phyloP scores from a whole-genome alignment of 2,329 filamentous ascomycete genomes.

The Pyricularia pennisetigena region DNA sequence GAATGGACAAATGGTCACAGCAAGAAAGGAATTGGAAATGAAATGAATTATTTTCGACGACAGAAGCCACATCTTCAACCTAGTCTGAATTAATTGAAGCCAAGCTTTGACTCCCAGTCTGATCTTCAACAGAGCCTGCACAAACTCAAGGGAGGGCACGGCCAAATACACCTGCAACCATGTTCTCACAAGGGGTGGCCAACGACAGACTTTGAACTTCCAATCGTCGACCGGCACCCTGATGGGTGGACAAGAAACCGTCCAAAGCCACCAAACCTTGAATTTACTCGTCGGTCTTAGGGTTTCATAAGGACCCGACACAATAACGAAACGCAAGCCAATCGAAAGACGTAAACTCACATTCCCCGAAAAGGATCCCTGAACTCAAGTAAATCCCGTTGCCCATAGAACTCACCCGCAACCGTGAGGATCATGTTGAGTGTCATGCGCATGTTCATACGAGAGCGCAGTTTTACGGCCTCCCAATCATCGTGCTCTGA shows the following conservation, averaged over 20 bases:
- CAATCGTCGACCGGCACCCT: neutral
- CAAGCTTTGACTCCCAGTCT: neutral
- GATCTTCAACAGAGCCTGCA: neutral
- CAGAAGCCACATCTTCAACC: too few relatives aligned
- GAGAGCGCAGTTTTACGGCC: constrained; percentile 21
- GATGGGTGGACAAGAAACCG: neutral
- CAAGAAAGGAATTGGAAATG: neutral
- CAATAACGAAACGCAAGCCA: neutral
- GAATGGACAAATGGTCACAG: neutral
- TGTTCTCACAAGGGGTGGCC: neutral
- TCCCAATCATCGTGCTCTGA: constrained; percentile 15
- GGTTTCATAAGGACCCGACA: neutral
- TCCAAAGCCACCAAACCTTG: neutral
- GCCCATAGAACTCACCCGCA: constrained; percentile 80
- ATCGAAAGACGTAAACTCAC: constrained; percentile 14
- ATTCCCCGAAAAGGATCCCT: constrained; percentile 49
- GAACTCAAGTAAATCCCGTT: constrained; percentile 73
- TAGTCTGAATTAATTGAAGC: neutral
- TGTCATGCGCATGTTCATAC: constrained; percentile 54
- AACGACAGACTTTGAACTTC: neutral
- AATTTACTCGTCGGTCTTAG: neutral
- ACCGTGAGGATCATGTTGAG: constrained; percentile 89
- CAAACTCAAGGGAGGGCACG: neutral
- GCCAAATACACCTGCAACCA: neutral
- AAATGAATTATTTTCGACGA: neutral